Evolutionary conservation across 495 filamentous ascomycete species (phyloP).

Genomic region (Trichoderma erinaceum): DNA sequence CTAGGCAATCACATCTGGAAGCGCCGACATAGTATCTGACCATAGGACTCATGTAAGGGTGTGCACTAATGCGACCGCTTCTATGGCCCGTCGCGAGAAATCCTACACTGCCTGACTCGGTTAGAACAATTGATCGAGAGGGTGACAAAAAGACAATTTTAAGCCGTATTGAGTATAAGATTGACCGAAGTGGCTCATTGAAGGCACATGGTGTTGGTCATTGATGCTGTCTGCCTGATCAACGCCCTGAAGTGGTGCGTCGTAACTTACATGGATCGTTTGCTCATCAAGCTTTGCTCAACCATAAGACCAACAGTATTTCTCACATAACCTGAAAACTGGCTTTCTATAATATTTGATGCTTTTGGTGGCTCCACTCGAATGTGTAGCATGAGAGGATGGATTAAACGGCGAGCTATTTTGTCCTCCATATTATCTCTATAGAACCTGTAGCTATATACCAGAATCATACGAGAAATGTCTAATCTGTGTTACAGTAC

Average conservation of each 20-base stretch:
- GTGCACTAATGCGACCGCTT: background rate
- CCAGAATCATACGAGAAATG: background rate
- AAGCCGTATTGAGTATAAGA: background rate
- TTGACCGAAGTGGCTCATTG: background rate
- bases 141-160: background rate
- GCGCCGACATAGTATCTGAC: background rate
- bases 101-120: background rate
- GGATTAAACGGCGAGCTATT: background rate
- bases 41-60: background rate
- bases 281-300: background rate
- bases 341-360: background rate
- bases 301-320: background rate
- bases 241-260: background rate
- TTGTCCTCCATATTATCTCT: background rate
- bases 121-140: background rate
- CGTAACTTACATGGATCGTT: background rate
- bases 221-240: background rate
- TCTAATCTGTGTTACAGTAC: background rate
- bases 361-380: background rate
- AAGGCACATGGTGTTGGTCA: background rate
- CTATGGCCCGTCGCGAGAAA: background rate
- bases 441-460: background rate
- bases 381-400: background rate
- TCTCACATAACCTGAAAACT: background rate
- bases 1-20: background rate